Evolutionary conservation across 495 filamentous ascomycete species (phyloP).

Genomic region (Aspergillus carlsbadensis): DNA sequence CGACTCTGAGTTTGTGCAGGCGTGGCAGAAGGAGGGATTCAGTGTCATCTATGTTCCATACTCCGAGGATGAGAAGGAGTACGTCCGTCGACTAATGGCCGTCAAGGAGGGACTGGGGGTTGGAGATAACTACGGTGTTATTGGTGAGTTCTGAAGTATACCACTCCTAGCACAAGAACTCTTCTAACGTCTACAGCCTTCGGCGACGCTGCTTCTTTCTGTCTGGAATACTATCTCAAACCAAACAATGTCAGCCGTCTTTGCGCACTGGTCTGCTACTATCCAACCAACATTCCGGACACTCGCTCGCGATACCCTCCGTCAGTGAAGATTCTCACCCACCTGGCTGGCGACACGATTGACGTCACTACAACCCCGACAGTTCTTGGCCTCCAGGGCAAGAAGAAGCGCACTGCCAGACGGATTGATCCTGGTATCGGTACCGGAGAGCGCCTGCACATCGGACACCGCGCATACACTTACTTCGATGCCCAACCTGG

Average conservation of each 20-base stretch:
- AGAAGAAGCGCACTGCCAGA: constrained; percentile 47
- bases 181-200: constrained; percentile 37
- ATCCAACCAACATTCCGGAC: constrained; percentile 54
- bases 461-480: constrained; percentile 43
- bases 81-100: constrained; percentile 43
- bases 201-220: constrained; percentile 57
- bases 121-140: constrained; percentile 49
- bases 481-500: constrained; percentile 51
- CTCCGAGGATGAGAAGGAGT: constrained; percentile 52
- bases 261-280: constrained; percentile 59
- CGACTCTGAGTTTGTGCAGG: constrained; percentile 52
- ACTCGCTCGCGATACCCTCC: constrained; percentile 48
- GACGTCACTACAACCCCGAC: constrained; percentile 46
- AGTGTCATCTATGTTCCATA: constrained; percentile 60
- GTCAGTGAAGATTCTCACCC: constrained; percentile 48
- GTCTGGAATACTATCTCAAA: constrained; percentile 53
- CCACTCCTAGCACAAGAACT: background rate
- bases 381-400: constrained; percentile 64
- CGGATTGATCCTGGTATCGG: constrained; percentile 54
- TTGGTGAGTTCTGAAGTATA: constrained; percentile 34
- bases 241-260: constrained; percentile 43
- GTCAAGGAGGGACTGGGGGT: constrained; percentile 46
- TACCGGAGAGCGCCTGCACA: constrained; percentile 45
- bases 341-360: constrained; percentile 52
- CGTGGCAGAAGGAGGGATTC: constrained; percentile 69